A percentile compares a stretch with the other conserved stretches of the same genome.
Conservation (phyloP, 1,139 yeast genomes). For the Suhomyces coccinellae region DNA sequence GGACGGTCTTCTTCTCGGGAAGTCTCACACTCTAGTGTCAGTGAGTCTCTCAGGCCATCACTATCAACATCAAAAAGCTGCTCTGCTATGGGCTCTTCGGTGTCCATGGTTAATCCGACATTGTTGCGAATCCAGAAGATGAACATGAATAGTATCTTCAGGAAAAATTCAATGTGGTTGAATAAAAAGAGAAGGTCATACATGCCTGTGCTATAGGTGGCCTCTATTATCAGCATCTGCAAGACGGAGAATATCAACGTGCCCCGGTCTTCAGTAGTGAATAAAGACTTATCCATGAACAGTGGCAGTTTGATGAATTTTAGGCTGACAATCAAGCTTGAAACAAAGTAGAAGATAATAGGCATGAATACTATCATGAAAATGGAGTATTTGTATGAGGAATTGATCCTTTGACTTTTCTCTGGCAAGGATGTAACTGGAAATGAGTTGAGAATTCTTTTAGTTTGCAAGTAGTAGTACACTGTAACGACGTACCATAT, state of each 20-base stretch:
- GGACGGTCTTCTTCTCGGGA: no score
- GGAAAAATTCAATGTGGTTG: slow-evolving; percentile 17
- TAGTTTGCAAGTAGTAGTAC: slow-evolving; percentile 30
- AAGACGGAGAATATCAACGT: slow-evolving; percentile 3
- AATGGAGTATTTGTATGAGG: slow-evolving; percentile 33
- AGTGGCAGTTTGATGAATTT: not conserved
- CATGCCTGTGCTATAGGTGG: slow-evolving; percentile 1
- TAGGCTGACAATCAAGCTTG: slow-evolving; percentile 5
- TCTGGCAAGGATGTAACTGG: slow-evolving; percentile 28
- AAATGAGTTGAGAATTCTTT: slow-evolving; percentile 29
- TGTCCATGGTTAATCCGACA: slow-evolving; percentile 33
- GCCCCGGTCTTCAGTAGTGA: not conserved
- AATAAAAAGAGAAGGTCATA: slow-evolving; percentile 15
- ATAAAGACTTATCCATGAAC: not conserved
- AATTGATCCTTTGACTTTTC: slow-evolving; percentile 21
- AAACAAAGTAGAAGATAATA: slow-evolving; percentile 17
- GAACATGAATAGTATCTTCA: slow-evolving; percentile 25
- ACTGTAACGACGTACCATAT: slow-evolving; percentile 23
- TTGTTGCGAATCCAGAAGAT: slow-evolving; percentile 39
- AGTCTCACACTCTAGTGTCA: no score
- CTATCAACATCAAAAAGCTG: slow-evolving; percentile 23
- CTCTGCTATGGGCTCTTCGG: slow-evolving; percentile 20
- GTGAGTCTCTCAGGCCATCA: slow-evolving; percentile 15
- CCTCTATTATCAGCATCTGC: slow-evolving; percentile 5
- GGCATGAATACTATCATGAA: slow-evolving; percentile 33